These are phyloP conservation scores for Plasmodium relictum DNA, from an alignment of 169 alveolate genomes.

Conservation along the genomic window DNA sequence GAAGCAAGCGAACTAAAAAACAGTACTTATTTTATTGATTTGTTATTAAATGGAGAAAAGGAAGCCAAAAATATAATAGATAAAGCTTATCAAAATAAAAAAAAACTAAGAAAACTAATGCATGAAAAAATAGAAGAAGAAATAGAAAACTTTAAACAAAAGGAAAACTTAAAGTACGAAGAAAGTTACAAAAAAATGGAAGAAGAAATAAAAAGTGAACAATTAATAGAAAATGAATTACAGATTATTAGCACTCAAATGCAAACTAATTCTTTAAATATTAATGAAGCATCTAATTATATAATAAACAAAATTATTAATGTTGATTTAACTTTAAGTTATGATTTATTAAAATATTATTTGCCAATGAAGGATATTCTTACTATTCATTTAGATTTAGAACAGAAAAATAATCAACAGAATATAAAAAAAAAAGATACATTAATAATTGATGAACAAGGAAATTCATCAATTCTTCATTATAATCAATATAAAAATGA, in stretches of 20 bases:
- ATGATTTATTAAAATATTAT: constrained; percentile 6
- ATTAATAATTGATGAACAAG: constrained; percentile 9
- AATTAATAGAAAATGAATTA: constrained; percentile 17
- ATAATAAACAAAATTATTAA: constrained; percentile 18
- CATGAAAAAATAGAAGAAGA: constrained; percentile 28
- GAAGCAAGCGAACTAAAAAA: neutral
- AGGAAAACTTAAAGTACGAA: constrained; percentile 17
- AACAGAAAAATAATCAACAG: neutral
- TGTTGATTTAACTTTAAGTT: constrained; percentile 23
- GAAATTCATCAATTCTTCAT: constrained; percentile 13
- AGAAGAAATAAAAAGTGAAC: constrained; percentile 25
- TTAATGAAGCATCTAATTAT: constrained; percentile 12
- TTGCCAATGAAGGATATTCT: constrained; percentile 11
- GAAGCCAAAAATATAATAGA: constrained; percentile 22
- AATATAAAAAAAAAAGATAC: constrained; percentile 10
- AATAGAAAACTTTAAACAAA: constrained; percentile 9
- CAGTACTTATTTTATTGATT: constrained; percentile 6
- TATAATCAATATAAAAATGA: constrained; percentile 7
- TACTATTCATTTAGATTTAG: neutral
- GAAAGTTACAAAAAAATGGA: constrained; percentile 22
- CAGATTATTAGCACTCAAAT: neutral
- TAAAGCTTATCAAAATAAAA: constrained; percentile 28
- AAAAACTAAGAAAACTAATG: constrained; percentile 6
- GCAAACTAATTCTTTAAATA: constrained; percentile 1
- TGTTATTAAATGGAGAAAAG: constrained; percentile 31